A percentile compares a stretch with the other conserved stretches of the same genome.
Conservation (phyloP, 2,329 filamentous ascomycete species). For the Fusarium mundagurra region DNA sequence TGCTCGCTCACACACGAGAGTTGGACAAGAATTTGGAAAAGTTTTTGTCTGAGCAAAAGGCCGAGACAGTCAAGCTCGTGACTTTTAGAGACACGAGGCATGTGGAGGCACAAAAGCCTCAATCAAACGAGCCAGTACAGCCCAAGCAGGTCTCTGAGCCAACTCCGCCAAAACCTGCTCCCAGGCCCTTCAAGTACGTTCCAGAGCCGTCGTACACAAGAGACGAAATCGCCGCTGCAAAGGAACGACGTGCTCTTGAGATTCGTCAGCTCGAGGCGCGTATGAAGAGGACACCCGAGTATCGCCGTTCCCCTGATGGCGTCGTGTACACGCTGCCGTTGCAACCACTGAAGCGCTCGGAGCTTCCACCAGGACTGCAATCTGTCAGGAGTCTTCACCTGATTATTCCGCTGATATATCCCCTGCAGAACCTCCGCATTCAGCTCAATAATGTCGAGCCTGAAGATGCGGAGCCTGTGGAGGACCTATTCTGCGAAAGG, state of each 20-base stretch:
- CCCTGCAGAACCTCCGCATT: slow-evolving; percentile 73
- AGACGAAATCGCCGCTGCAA: slow-evolving; percentile 70
- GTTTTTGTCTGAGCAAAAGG: slow-evolving; percentile 75
- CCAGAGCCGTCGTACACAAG: slow-evolving; percentile 62
- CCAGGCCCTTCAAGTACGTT: slow-evolving; percentile 47
- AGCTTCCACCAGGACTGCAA: slow-evolving; percentile 70
- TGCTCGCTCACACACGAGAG: slow-evolving; percentile 73
- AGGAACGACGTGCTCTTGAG: slow-evolving; percentile 71
- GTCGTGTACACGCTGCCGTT: slow-evolving; percentile 76
- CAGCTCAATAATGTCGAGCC: slow-evolving; percentile 72
- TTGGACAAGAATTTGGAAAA: slow-evolving; percentile 78
- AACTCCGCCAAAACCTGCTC: slow-evolving; percentile 21
- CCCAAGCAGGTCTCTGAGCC: slow-evolving; percentile 16
- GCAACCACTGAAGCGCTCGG: slow-evolving; percentile 68
- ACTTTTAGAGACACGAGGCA: slow-evolving; percentile 67
- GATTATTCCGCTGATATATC: slow-evolving; percentile 76
- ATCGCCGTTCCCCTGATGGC: slow-evolving; percentile 75
- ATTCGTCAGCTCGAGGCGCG: slow-evolving; percentile 79
- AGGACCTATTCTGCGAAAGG: slow-evolving; percentile 71
- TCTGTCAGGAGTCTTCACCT: slow-evolving; percentile 72
- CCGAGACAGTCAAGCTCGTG: slow-evolving; percentile 76
- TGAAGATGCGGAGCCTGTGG: slow-evolving; percentile 68
- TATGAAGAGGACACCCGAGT: slow-evolving; percentile 73
- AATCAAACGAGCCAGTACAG: slow-evolving; percentile 1
- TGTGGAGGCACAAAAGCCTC: slow-evolving; percentile 43